Percentiles rank a stretch among this genome's conserved stretches.
phyloP scores from a whole-genome alignment of 805 yeast species.

The Metschnikowia orientalis region DNA sequence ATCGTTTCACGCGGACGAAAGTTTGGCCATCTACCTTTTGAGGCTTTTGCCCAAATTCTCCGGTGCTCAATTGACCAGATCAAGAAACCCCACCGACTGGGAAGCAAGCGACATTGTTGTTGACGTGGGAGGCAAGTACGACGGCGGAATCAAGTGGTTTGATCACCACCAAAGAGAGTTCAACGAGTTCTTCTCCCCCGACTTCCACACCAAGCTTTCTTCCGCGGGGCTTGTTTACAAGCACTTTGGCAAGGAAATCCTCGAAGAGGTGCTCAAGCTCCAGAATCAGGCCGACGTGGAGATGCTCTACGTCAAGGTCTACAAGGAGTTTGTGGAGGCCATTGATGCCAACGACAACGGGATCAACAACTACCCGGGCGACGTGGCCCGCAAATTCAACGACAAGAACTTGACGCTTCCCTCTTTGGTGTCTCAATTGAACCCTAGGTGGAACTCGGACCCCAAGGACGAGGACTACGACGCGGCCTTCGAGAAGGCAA shows the following conservation, averaged over 20 bases:
- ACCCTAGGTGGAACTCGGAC: conserved; percentile 80
- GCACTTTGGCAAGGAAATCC: conserved; percentile 72
- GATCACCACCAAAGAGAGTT: conserved; percentile 98
- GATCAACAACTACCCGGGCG: conserved; percentile 59
- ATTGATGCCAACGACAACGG: conserved; percentile 97
- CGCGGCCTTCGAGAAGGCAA: conserved; percentile 61
- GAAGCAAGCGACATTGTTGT: conserved; percentile 87
- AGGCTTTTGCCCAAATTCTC: conserved; percentile 63
- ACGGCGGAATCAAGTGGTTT: conserved; percentile 67
- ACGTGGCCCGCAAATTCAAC: conserved; percentile 58
- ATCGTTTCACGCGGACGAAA: conserved; percentile 94
- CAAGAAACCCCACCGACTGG: conserved; percentile 79
- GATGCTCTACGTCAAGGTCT: conserved; percentile 68
- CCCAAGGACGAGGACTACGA: conserved; percentile 65
- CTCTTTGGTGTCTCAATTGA: conserved; percentile 68
- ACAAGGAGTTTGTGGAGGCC: conserved; percentile 82
- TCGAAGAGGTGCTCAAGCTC: conserved; percentile 47
- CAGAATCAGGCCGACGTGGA: conserved; percentile 43
- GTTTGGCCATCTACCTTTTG: conserved; percentile 86
- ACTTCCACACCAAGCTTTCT: conserved; percentile 72
- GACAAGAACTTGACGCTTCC: conserved; percentile 75
- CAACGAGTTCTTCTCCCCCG: conserved; percentile 60
- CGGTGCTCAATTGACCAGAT: conserved; percentile 68
- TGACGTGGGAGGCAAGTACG: conserved; percentile 92
- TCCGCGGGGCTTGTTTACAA: conserved; percentile 93